phyloP scores from a whole-genome alignment of 192 early-diverging fungal species.

The Entomortierella chlamydospora region DNA sequence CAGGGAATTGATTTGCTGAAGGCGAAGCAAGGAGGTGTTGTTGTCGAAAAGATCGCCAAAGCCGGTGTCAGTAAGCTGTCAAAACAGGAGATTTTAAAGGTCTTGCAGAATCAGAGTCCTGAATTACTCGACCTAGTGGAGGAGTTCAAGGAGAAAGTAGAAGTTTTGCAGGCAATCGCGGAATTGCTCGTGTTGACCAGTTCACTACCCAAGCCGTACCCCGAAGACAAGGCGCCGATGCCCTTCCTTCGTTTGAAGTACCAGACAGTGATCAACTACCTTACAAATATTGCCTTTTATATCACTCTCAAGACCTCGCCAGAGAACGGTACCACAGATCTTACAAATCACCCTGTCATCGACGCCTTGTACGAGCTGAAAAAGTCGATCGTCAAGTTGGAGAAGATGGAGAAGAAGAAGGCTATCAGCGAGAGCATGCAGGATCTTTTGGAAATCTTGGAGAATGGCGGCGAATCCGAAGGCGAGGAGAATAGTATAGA shows the following conservation, averaged over 20 bases:
- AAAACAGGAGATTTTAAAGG: conserved; percentile 68
- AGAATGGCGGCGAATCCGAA: conserved; percentile 55
- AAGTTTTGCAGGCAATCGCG: conserved; percentile 48
- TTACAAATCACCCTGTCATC: conserved; percentile 89
- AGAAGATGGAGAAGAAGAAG: conserved; percentile 71
- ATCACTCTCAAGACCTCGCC: conserved; percentile 75
- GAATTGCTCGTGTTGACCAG: conserved; percentile 28
- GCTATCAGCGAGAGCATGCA: conserved; percentile 58
- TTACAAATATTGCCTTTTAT: conserved; percentile 93
- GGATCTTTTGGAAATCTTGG: conserved; percentile 60
- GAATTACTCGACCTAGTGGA: conserved; percentile 75
- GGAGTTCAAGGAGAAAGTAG: conserved; percentile 68
- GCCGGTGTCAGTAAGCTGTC: conserved; percentile 62
- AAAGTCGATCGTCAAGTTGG: conserved; percentile 76
- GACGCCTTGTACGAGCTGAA: conserved; percentile 79
- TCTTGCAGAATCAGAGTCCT: conserved; percentile 78
- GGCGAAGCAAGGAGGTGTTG: conserved; percentile 47
- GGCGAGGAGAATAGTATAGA: conserved; percentile 32
- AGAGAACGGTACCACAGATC: conserved; percentile 52
- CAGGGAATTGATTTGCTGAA: conserved; percentile 60
- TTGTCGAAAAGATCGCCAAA: conserved; percentile 54
- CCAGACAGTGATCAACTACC: conserved; percentile 73
- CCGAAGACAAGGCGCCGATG: conserved; percentile 41
- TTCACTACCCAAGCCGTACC: conserved; percentile 24
- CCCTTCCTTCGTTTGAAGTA: conserved; percentile 56